phyloP scores from a whole-genome alignment of 192 early-diverging fungal genomes.

The Rhizoclosmatium sp. region DNA sequence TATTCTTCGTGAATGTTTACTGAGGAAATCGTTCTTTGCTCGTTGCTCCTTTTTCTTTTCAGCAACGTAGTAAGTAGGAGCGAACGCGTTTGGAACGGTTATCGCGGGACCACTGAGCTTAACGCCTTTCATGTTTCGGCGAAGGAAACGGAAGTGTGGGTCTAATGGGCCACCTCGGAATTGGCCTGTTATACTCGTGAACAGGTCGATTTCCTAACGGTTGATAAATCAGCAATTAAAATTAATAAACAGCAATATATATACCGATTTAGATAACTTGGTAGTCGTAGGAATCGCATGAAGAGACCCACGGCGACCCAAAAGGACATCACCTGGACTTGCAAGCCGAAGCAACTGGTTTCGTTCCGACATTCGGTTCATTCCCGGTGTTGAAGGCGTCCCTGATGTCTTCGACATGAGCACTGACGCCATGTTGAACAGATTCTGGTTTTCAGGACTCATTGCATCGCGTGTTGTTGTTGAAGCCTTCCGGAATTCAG shows the following conservation, averaged over 20 bases:
- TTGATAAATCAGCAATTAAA: background rate
- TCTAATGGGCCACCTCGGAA: conserved; percentile 34
- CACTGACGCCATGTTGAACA: background rate
- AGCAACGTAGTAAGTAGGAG: conserved; percentile 1
- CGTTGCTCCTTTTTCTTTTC: conserved; percentile 18
- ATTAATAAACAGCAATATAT: background rate
- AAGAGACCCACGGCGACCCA: conserved; percentile 15
- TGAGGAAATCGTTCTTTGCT: conserved; percentile 18
- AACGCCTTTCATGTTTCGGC: conserved; percentile 19
- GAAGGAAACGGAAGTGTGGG: conserved; percentile 24
- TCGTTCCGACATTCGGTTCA: background rate
- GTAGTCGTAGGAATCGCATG: conserved; percentile 25
- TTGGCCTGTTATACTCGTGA: conserved; percentile 35
- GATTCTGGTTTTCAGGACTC: background rate
- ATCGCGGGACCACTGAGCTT: conserved; percentile 19
- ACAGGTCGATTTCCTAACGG: conserved; percentile 22
- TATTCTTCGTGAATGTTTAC: conserved; percentile 13
- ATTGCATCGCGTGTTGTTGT: background rate
- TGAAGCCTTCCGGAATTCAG: no score
- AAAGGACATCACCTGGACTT: conserved; percentile 23
- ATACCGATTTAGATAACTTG: conserved; percentile 16
- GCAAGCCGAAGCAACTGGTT: background rate
- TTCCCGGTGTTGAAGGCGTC: background rate
- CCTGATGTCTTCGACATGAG: background rate
- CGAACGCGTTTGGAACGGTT: conserved; percentile 2